Percentiles rank a stretch among this genome's conserved stretches.
phyloP scores from a whole-genome alignment of 495 filamentous ascomycete genomes.

The Penicillium salamii region DNA sequence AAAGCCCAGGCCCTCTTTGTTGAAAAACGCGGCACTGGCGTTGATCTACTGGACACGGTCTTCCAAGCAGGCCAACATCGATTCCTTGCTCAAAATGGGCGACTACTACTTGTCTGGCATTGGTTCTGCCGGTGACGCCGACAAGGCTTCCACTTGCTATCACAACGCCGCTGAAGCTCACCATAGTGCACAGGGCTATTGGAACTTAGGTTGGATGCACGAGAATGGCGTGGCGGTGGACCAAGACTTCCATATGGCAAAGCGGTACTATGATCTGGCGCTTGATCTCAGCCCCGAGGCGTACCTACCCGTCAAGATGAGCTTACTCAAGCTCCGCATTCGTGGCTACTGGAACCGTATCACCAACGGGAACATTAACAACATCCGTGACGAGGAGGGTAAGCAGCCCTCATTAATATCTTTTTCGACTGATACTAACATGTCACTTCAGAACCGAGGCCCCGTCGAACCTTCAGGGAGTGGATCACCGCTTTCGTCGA shows the following conservation, averaged over 20 bases:
- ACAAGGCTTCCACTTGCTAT: constrained; percentile 93
- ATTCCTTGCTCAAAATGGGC: constrained; percentile 95
- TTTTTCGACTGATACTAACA: neutral
- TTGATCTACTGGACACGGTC: constrained; percentile 96
- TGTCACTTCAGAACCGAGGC: constrained; percentile 51
- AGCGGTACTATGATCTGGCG: constrained; percentile 91
- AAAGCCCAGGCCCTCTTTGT: constrained; percentile 45
- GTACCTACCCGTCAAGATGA: constrained; percentile 89
- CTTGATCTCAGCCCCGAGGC: constrained; percentile 88
- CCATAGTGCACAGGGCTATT: constrained; percentile 91
- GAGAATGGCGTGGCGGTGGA: constrained; percentile 92
- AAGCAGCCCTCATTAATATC: constrained; percentile 25
- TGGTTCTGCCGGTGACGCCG: constrained; percentile 65
- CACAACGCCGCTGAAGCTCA: constrained; percentile 84
- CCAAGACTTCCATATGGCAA: constrained; percentile 97
- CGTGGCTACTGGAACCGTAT: constrained; percentile 92
- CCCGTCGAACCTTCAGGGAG: constrained; percentile 72
- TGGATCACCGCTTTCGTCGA: constrained; percentile 82
- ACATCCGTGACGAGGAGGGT: constrained; percentile 87
- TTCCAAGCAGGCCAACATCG: constrained; percentile 88
- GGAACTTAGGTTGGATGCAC: constrained; percentile 99
- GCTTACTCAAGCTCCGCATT: constrained; percentile 77
- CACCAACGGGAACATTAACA: constrained; percentile 83
- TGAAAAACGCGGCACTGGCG: constrained; percentile 72
- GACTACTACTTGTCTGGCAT: constrained; percentile 89